Evolutionary conservation across 257 asterid genomes (phyloP).

Genomic region (Datura wrightii): DNA sequence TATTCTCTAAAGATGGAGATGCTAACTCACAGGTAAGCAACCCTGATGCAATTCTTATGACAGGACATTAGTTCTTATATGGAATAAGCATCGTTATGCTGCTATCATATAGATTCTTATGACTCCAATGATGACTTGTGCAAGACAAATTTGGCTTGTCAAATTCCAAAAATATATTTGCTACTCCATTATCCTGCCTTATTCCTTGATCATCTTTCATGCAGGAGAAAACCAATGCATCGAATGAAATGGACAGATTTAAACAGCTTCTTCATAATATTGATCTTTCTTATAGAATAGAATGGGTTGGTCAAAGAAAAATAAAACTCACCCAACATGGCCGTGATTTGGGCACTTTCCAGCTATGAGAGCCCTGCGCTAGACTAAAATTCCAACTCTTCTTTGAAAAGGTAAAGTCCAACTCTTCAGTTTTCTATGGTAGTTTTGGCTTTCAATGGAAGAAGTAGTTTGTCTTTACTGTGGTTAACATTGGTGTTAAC

Average conservation of each 20-base stretch:
- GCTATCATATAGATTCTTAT: not conserved
- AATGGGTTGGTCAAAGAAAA: slow-evolving; percentile 80
- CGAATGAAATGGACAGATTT: slow-evolving; percentile 69
- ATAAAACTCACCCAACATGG: slow-evolving; percentile 81
- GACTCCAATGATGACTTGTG: slow-evolving; percentile 16
- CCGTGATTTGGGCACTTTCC: slow-evolving; percentile 79
- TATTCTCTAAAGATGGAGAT: slow-evolving; percentile 50
- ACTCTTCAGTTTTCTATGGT: not conserved
- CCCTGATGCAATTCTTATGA: not conserved
- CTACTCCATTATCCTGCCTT: slow-evolving; percentile 8
- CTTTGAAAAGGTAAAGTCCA: not conserved
- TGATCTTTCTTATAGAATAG: slow-evolving; percentile 84
- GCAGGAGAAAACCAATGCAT: slow-evolving; percentile 61
- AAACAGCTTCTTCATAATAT: slow-evolving; percentile 77
- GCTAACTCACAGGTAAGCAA: slow-evolving; percentile 65
- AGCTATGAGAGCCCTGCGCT: slow-evolving; percentile 41
- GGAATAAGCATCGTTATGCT: not conserved
- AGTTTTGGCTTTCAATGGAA: not conserved
- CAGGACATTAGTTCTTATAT: not conserved
- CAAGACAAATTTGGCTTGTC: slow-evolving; percentile 3
- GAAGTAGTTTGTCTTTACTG: not conserved
- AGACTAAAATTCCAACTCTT: not conserved
- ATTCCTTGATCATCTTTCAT: slow-evolving; percentile 34
- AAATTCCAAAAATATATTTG: not conserved
- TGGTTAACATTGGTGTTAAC: not conserved